phyloP scores from a whole-genome alignment of 2,329 filamentous ascomycete genomes.

The Alternaria solani region DNA sequence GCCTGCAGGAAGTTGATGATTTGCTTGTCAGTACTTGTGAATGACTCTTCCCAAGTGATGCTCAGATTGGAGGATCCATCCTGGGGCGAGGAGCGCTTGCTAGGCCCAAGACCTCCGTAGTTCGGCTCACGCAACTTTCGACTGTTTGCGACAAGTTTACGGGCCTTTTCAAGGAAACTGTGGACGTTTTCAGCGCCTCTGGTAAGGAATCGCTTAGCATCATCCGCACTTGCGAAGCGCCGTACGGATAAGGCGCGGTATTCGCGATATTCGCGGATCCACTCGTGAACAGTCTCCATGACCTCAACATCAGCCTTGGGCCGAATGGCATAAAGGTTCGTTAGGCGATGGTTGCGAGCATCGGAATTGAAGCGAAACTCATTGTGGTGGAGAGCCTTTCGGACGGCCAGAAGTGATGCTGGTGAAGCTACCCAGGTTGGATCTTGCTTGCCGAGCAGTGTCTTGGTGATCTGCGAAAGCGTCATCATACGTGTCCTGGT shows the following conservation, averaged over 20 bases:
- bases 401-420: constrained; percentile 72
- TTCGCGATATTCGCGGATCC: constrained; percentile 65
- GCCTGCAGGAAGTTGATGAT: constrained; percentile 74
- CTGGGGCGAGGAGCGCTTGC: constrained; percentile 41
- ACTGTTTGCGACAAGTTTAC: constrained; percentile 50
- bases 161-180: constrained; percentile 54
- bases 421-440: constrained; percentile 39
- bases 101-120: constrained; percentile 50
- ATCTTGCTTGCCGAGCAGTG: constrained; percentile 46
- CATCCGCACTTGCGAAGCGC: not conserved
- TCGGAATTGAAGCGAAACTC: constrained; percentile 69
- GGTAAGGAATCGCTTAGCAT: not conserved
- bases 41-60: constrained; percentile 45
- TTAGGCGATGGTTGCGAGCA: constrained; percentile 59
- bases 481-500: constrained; percentile 57
- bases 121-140: constrained; percentile 49
- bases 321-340: constrained; percentile 69
- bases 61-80: constrained; percentile 24
- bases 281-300: constrained; percentile 60
- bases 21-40: constrained; percentile 61
- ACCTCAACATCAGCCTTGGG: constrained; percentile 63
- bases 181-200: constrained; percentile 42
- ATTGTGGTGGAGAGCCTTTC: constrained; percentile 68
- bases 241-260: constrained; percentile 47
- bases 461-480: constrained; percentile 56